Conservation (phyloP, 179 eudicot genomes). For the Vitellaria paradoxa region DNA sequence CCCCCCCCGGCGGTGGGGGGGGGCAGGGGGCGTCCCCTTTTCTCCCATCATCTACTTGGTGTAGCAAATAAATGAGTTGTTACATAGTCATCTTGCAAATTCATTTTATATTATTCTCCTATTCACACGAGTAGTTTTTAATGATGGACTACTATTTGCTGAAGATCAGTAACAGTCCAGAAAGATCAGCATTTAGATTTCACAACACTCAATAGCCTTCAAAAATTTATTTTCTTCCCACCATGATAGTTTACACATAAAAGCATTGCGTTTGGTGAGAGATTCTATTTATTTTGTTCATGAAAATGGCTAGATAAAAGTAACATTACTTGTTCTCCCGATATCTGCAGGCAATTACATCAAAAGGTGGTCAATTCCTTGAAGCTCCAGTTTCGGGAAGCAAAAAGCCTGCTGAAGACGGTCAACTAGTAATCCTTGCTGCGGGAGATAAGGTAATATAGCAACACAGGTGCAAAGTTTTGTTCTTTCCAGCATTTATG, state of each 20-base stretch:
- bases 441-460: slow-evolving; percentile 82
- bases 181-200: background rate
- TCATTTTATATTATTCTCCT: no score
- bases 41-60: no score
- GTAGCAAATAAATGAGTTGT: no score
- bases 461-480: background rate
- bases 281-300: background rate
- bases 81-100: no score
- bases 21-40: no score
- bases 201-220: no score
- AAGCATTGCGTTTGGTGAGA: background rate
- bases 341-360: slow-evolving; percentile 60
- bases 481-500: background rate
- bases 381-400: slow-evolving; percentile 99
- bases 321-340: background rate
- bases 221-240: background rate
- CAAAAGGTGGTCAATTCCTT: slow-evolving; percentile 83
- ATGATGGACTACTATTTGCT: background rate
- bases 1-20: no score
- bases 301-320: background rate
- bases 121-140: background rate
- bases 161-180: background rate
- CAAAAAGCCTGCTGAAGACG: slow-evolving; percentile 99
- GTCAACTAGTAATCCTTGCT: slow-evolving; percentile 92
- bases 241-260: background rate